Percentiles rank a stretch among this genome's conserved stretches.
Conservation (phyloP, 306 rosid species). For the Phaseolus lunatus region DNA sequence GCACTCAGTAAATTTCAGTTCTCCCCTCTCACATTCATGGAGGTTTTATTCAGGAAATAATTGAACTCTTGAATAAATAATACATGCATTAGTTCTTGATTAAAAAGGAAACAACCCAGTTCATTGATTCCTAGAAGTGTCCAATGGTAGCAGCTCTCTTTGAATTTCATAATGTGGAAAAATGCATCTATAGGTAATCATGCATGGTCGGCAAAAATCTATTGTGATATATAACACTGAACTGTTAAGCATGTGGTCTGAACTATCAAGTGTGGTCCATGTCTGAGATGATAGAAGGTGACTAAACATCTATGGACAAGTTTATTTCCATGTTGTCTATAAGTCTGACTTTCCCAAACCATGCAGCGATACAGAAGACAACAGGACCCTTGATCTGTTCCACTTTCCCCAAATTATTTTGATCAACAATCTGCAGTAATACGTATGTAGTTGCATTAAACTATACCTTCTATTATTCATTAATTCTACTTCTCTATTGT, state of each 20-base stretch:
- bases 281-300: slow-evolving; percentile 24
- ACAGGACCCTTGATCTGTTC: slow-evolving; percentile 71
- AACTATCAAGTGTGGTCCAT: neutral
- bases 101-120: slow-evolving; percentile 17
- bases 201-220: neutral
- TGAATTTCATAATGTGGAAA: neutral
- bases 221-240: neutral
- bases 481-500: slow-evolving; percentile 7
- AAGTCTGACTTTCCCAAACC: slow-evolving; percentile 85
- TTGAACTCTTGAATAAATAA: neutral
- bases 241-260: neutral
- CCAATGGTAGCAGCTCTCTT: neutral
- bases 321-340: slow-evolving; percentile 85
- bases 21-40: neutral
- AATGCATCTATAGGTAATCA: slow-evolving; percentile 14
- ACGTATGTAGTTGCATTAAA: slow-evolving; percentile 27
- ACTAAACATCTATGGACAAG: slow-evolving; percentile 40
- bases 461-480: slow-evolving; percentile 14
- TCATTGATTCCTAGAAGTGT: slow-evolving; percentile 23
- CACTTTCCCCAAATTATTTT: slow-evolving; percentile 65
- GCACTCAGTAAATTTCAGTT: slow-evolving; percentile 23
- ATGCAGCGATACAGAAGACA: slow-evolving; percentile 85
- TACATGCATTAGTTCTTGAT: neutral
- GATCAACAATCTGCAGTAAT: slow-evolving; percentile 75
- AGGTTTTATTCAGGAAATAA: slow-evolving; percentile 30